A percentile compares a stretch with the other conserved stretches of the same genome.
These are phyloP conservation scores for Niebla homalea DNA, from an alignment of 495 filamentous ascomycete species.

Conservation along the genomic window DNA sequence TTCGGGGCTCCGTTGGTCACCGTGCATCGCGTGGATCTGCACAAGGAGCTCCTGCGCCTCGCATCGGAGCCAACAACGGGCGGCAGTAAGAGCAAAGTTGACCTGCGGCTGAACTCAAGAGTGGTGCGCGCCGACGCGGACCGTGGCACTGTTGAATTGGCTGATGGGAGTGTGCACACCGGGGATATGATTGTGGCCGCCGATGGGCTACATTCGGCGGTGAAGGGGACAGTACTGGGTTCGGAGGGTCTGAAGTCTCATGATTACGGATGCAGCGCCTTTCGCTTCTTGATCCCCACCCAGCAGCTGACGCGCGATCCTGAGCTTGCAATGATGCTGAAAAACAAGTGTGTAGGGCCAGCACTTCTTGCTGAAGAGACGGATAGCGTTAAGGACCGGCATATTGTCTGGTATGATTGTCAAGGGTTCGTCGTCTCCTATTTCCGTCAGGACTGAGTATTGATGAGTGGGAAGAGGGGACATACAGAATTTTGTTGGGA, in stretches of 20 bases:
- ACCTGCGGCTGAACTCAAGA: conserved; percentile 15
- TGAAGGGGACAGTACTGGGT: conserved; percentile 17
- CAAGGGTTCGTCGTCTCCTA: conserved; percentile 13
- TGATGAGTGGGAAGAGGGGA: conserved; percentile 9
- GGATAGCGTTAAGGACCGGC: conserved; percentile 9
- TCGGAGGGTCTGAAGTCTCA: conserved; percentile 3
- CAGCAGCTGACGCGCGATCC: conserved; percentile 19
- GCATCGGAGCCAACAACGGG: conserved; percentile 13
- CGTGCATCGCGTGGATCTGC: conserved; percentile 40
- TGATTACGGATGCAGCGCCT: conserved; percentile 10
- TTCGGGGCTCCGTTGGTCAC: conserved; percentile 16
- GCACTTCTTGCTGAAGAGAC: conserved; percentile 12
- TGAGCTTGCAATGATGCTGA: conserved; percentile 8
- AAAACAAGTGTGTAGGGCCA: conserved; percentile 8
- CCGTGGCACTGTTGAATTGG: conserved; percentile 23
- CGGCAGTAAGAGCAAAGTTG: conserved; percentile 1
- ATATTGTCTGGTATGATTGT: conserved; percentile 26
- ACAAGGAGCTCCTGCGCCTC: conserved; percentile 29
- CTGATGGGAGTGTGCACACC: conserved; percentile 19
- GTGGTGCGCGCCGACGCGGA: conserved; percentile 21
- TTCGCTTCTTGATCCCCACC: conserved; percentile 28
- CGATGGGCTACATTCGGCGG: conserved; percentile 35
- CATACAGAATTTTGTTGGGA: conserved; percentile 34
- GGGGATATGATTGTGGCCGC: conserved; percentile 36
- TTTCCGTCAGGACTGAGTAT: too few species aligned